phyloP scores from a whole-genome alignment of 495 filamentous ascomycete species.

The Friedmanniomyces endolithicus region DNA sequence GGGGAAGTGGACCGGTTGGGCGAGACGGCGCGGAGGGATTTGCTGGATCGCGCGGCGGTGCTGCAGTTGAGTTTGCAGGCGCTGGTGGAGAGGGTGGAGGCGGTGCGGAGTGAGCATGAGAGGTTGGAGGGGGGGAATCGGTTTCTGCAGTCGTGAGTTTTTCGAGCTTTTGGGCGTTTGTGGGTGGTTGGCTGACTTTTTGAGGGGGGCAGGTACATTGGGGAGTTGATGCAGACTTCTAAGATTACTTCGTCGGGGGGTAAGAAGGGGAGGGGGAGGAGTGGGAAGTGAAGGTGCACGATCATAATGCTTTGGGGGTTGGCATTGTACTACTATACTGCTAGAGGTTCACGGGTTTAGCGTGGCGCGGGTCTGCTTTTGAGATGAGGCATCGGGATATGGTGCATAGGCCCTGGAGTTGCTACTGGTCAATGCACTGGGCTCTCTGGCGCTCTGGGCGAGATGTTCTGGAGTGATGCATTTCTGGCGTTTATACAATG shows the following conservation, averaged over 20 bases:
- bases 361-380: neutral
- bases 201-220: slow-evolving; percentile 40
- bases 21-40: slow-evolving; percentile 56
- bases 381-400: neutral
- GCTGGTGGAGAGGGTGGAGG: slow-evolving; percentile 83
- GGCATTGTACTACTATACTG: too few relatives aligned
- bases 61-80: slow-evolving; percentile 79
- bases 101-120: slow-evolving; percentile 85
- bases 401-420: neutral
- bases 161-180: slow-evolving; percentile 7
- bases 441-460: too few relatives aligned
- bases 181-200: neutral
- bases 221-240: slow-evolving; percentile 67
- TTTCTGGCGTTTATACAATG: too few relatives aligned
- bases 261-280: slow-evolving; percentile 34
- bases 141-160: slow-evolving; percentile 58
- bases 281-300: slow-evolving; percentile 10
- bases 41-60: slow-evolving; percentile 67
- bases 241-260: slow-evolving; percentile 54
- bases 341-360: neutral
- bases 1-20: slow-evolving; percentile 78
- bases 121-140: slow-evolving; percentile 90
- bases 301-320: too few relatives aligned
- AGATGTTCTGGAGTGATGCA: too few relatives aligned
- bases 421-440: too few relatives aligned